Base-by-base conservation (phyloP, 805 yeast genomes). In the Zygoascus ofunaensis region DNA sequence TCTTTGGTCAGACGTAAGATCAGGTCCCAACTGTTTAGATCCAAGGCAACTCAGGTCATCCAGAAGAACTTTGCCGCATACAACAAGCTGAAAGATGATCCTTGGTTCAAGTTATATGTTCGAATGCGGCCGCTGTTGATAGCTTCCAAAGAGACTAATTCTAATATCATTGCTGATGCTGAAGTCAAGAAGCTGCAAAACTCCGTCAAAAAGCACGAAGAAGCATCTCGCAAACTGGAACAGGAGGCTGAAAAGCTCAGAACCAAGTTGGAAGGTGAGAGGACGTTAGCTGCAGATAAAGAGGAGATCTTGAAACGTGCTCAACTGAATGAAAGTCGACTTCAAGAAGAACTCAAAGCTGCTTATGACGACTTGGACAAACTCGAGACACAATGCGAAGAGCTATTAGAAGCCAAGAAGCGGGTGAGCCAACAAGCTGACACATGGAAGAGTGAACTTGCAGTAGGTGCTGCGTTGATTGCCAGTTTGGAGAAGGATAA, bases 61-160 rank as follows among this genome's bases (percentile, higher is more conserved):
- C 77, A 81, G 42, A 69, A 70, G 43, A 81, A 84, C 35, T 73
- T 92, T 54, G 60, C 65, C 28, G 61, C 70, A 0, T 77, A 80
- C 47, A 70, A 72, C 46, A 63, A 66, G 10, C 57, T 79, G 10
- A 54, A 53, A 38, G 59, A 68, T 8, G 79, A 79, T 57, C 82
- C 83, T 17, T 92, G 98, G 98, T 83, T 84, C 63, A 75, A 72
- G 41, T 66, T 92, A 37, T 78, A 79, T 48, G 68, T 77, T 18
- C 74, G 76, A 43, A 66, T 90, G 53, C 85, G 82, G 53, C 97
- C 97, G 1, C 60, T 87, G 35, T 63, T 87, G 12, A 77, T 69
- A 48, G 84, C 80, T 37, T 73, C 80, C 4, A 73, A 76, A 19
- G 80, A 78, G 45, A 73, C 77, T 4, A 63, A 74, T 34, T 80